phyloP scores from a whole-genome alignment of 352 stramenopile genomes.

The Phytophthora hybrid region DNA sequence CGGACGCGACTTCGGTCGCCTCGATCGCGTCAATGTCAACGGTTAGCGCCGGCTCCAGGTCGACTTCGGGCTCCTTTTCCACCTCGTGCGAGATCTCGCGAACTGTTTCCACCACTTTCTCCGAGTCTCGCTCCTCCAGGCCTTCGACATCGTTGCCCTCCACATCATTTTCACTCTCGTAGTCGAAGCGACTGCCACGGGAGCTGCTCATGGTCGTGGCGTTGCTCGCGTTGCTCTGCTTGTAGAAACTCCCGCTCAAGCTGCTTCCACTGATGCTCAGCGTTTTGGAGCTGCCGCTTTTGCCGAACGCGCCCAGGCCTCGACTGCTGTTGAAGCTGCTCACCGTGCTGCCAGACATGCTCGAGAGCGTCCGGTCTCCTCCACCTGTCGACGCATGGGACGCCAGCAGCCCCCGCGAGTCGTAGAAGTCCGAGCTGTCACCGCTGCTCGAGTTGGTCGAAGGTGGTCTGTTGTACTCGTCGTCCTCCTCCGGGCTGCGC shows the following conservation, averaged over 20 bases:
- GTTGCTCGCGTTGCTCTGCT: conserved; percentile 46
- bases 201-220: conserved; percentile 46
- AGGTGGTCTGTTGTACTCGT: conserved; percentile 33
- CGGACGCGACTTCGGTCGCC: conserved; percentile 34
- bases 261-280: conserved; percentile 48
- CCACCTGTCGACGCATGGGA: conserved; percentile 16
- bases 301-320: conserved; percentile 34
- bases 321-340: conserved; percentile 45
- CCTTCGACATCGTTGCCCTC: conserved; percentile 35
- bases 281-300: conserved; percentile 47
- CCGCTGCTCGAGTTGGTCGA: conserved; percentile 52
- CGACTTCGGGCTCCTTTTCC: conserved; percentile 39
- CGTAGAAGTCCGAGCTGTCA: conserved; percentile 49
- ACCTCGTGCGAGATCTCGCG: conserved; percentile 23
- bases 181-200: conserved; percentile 40
- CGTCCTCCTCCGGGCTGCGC: conserved; percentile 33
- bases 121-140: conserved; percentile 37
- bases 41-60: conserved; percentile 6
- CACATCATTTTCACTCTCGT: conserved; percentile 43
- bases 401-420: conserved; percentile 44
- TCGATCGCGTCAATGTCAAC: conserved; percentile 35
- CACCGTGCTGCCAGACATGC: conserved; percentile 40
- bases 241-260: conserved; percentile 47
- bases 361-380: conserved; percentile 37
- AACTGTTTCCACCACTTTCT: conserved; percentile 25